Evolutionary conservation across 345 rosid species (phyloP), one percentile per base, ranked within the genome.

Genomic region (Raphanus raphanistrum): DNA sequence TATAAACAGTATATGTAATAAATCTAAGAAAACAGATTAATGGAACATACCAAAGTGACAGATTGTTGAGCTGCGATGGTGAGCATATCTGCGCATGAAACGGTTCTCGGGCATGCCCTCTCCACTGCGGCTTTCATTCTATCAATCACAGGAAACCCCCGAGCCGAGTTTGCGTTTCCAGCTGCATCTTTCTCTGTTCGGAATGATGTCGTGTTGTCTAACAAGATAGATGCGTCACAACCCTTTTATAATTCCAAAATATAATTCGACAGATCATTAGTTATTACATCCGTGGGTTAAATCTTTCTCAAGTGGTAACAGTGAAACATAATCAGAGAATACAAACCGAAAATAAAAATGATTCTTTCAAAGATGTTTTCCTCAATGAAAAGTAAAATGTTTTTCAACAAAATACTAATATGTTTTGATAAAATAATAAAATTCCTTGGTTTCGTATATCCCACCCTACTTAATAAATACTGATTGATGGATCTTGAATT

Each of bases 51-150:
- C 60, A 85, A 83, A 48, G 81, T 86, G 0, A 88, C 88, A 10
- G 92, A 89, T 35, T 90, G 93, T 31, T 87, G 89, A 72, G 96
- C 92, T 2, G 87, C 88, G 5, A 89, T 85, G 3, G 93, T 81
- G 27, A 90, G 80, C 26, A 90, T 81, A 41, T 89, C 93, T 7
- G 92, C 92, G 68, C 93, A 91, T 12, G 96, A 88, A 38, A 91
- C 90, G 4, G 81, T 84, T 0, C 85, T 80, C 4, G 90, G 86
- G 38, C 97, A 89, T 0, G 80, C 73, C 50, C 68, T 83, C 65
- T 89, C 94, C 2, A 89, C 84, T 21, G 83, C 88, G 0, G 79
- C 60, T 67, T 91, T 89, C 32, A 89, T 89, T 32, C 63, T 64
- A 68, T 91, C 97, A 29, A 91, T 86, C 62, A 87, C 91, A 12